Conservation (phyloP, 306 rosid genomes). For the Heteromeles arbutifolia region DNA sequence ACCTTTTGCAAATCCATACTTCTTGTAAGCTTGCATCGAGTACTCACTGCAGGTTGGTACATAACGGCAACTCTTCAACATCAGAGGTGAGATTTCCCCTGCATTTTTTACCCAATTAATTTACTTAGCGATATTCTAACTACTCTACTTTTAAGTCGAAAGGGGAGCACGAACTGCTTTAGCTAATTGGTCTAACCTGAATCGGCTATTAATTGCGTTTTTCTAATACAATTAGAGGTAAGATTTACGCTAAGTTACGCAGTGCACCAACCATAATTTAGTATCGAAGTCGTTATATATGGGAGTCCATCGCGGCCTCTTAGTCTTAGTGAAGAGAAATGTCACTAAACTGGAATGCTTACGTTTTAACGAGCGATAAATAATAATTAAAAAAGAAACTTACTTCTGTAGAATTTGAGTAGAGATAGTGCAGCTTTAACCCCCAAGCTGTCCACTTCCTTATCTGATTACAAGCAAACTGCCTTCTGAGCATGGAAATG, state of each 20-base stretch:
- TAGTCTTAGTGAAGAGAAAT: not conserved
- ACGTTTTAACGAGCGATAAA: too few relatives aligned
- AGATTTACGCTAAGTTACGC: too few relatives aligned
- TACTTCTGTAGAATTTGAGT: constrained; percentile 74
- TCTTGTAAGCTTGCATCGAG: constrained; percentile 93
- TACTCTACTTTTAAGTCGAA: too few relatives aligned
- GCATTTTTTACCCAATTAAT: not conserved
- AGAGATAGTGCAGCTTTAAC: constrained; percentile 58
- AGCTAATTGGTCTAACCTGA: too few relatives aligned
- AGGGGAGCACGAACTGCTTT: too few relatives aligned
- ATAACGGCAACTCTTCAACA: constrained; percentile 78
- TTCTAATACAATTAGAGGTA: too few relatives aligned
- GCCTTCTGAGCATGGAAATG: not conserved
- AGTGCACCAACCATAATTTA: too few relatives aligned
- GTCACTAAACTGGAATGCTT: too few relatives aligned
- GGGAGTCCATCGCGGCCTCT: too few relatives aligned
- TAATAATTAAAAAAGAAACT: not conserved
- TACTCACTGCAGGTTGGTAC: constrained; percentile 90
- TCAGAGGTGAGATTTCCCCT: constrained; percentile 89
- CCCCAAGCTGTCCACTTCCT: constrained; percentile 47
- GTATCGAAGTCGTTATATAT: too few relatives aligned
- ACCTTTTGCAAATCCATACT: constrained; percentile 71
- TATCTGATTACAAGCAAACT: constrained; percentile 17
- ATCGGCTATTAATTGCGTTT: too few relatives aligned
- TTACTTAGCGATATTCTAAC: not conserved